Conservation (phyloP, 345 rosid genomes). For the Ricinus communis region DNA sequence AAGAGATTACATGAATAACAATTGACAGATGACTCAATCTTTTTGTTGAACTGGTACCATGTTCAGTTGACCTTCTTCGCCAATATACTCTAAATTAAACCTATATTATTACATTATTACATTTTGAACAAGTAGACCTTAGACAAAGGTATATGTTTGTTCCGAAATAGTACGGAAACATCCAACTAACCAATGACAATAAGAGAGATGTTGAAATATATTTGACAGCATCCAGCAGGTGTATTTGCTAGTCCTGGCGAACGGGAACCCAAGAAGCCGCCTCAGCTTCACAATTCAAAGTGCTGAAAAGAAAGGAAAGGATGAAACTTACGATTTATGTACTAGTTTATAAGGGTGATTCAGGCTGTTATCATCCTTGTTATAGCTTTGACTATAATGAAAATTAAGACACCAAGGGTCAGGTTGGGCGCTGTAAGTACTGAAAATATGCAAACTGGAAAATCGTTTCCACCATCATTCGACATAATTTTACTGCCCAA, state of each 20-base stretch:
- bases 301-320: neutral
- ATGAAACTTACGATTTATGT: too few species aligned
- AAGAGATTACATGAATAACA: too few species aligned
- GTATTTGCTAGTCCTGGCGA: neutral
- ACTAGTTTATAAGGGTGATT: neutral
- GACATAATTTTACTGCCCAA: neutral
- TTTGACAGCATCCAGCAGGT: neutral
- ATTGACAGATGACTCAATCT: too few species aligned
- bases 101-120: too few species aligned
- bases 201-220: neutral
- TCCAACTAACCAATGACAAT: neutral
- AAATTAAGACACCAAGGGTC: neutral
- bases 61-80: too few species aligned
- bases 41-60: too few species aligned
- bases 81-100: too few species aligned
- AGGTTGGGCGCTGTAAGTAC: neutral
- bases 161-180: neutral
- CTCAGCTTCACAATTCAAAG: neutral
- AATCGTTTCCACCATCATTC: constrained; percentile 1
- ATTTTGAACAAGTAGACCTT: too few species aligned
- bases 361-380: neutral
- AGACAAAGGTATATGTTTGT: too few species aligned
- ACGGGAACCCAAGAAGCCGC: neutral
- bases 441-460: too few species aligned
- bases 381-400: neutral